phyloP scores from a whole-genome alignment of 805 yeast genomes.

The Saccharomycopsis fermentans region DNA sequence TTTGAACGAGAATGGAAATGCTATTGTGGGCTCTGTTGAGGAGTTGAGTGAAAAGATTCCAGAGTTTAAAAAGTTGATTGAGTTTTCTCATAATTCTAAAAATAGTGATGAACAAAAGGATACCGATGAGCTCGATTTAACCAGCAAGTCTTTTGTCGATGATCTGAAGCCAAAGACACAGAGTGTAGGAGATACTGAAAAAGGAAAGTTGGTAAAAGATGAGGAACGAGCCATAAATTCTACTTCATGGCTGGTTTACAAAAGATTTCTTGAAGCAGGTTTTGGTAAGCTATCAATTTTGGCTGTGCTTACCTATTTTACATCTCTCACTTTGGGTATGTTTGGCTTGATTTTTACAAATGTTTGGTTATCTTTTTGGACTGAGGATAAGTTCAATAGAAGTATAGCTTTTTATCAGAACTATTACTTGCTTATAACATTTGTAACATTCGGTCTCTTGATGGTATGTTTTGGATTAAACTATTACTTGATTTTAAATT shows the following conservation, averaged over 20 bases:
- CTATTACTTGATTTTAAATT: conserved; percentile 41
- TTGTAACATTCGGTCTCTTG: conserved; percentile 38
- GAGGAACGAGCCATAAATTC: conserved; percentile 55
- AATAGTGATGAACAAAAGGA: conserved; percentile 22
- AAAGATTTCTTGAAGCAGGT: conserved; percentile 30
- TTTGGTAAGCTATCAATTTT: conserved; percentile 27
- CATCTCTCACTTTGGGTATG: conserved; percentile 18
- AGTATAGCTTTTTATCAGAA: conserved; percentile 52
- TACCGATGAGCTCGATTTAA: neutral
- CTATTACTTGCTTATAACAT: conserved; percentile 43
- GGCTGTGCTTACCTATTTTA: conserved; percentile 24
- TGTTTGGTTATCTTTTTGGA: conserved; percentile 83
- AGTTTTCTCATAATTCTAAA: conserved; percentile 24
- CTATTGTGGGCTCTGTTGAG: conserved; percentile 40
- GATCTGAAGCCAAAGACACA: neutral
- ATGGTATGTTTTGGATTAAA: conserved; percentile 34
- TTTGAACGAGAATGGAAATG: conserved; percentile 40
- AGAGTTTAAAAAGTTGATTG: conserved; percentile 37
- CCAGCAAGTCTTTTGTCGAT: neutral
- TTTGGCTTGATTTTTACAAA: conserved; percentile 51
- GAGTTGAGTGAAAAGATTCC: conserved; percentile 33
- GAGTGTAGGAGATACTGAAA: conserved; percentile 3
- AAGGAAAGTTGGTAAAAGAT: conserved; percentile 27
- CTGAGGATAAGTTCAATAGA: conserved; percentile 33
- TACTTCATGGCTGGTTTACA: conserved; percentile 39